Evolutionary conservation across 129 eudicot genomes (phyloP), one percentile per base, ranked within the genome.

Genomic region (Artemisia tridentata): DNA sequence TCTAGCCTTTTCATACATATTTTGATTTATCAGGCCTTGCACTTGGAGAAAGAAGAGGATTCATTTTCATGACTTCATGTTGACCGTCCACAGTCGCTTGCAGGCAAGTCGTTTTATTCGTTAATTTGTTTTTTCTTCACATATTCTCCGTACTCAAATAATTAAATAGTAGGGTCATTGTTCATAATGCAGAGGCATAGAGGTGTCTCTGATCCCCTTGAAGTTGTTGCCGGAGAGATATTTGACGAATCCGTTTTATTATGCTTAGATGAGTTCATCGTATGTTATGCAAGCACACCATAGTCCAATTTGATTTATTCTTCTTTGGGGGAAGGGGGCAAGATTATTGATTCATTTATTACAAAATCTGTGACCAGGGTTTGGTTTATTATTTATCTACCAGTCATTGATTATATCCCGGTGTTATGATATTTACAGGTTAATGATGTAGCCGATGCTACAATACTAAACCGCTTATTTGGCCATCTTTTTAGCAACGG

Each of bases 1-100:
- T 73, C 58, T 57, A 46, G 5, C 27, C 60, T 56, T 47, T 51
- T 45, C 53, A 27, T 62, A 25, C 19, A 21, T 72, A 56, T 15
- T 48, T 55, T 4, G 7, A 38, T 19, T 65, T 65, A 59, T 69
- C 78, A 95, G 99, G 77, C 97, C 99, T 69, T 43, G 60, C 75
- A 83, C 64, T 50, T 95, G 99, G 99, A 90, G 99, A 83, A 95
- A 90, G 83, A 95, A 82, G 72, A 84, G 99, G 78, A 88, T 87
- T 46, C 99, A 95, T 83, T 95, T 95, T 82, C 99, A 95, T 69
- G 99, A 95, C 90, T 95, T 95, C 63, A 95, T 95, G 99, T 86
- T 95, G 78, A 82, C 74, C 61, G 96, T 95, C 58, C 99, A 95
- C 78, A 90, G 89, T 83, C 84, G 96, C 47, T 81, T 95, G 83